phyloP scores from a whole-genome alignment of 768 basidiomycete species.

The Tephrocybe sp. region DNA sequence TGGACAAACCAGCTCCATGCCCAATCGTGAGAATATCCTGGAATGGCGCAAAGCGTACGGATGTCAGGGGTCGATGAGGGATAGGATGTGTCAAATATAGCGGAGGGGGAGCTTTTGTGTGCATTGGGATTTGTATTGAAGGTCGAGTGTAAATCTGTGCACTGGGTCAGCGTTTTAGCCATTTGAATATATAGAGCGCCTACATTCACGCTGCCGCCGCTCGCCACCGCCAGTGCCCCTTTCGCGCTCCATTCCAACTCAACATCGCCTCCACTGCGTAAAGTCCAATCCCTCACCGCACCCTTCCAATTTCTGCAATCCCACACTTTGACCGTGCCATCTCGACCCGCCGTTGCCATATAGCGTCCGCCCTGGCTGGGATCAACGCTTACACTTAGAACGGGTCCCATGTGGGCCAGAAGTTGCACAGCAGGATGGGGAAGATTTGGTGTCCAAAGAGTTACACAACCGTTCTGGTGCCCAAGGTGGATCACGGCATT shows the following conservation, averaged over 20 bases:
- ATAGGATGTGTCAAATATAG: slow-evolving; percentile 89
- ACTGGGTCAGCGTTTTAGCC: slow-evolving; percentile 4
- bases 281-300: slow-evolving; percentile 71
- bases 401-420: slow-evolving; percentile 87
- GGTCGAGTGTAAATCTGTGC: slow-evolving; percentile 70
- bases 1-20: slow-evolving; percentile 76
- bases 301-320: slow-evolving; percentile 96
- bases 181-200: slow-evolving; percentile 19
- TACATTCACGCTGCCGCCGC: slow-evolving; percentile 83
- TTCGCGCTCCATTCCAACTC: slow-evolving; percentile 84
- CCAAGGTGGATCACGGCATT: slow-evolving; percentile 94
- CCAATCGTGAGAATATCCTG: slow-evolving; percentile 82
- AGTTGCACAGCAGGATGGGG: slow-evolving; percentile 90
- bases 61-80: slow-evolving; percentile 72
- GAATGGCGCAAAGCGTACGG: slow-evolving; percentile 84
- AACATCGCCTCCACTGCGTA: slow-evolving; percentile 59
- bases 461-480: slow-evolving; percentile 94
- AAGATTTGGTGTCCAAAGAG: slow-evolving; percentile 95
- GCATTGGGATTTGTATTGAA: slow-evolving; percentile 56
- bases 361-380: slow-evolving; percentile 83
- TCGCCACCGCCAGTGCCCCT: slow-evolving; percentile 79
- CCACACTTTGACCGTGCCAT: slow-evolving; percentile 93
- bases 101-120: slow-evolving; percentile 56
- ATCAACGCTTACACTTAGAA: slow-evolving; percentile 79
- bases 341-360: slow-evolving; percentile 86